Base-by-base conservation (phyloP, 2,329 filamentous ascomycete species). In the Phialemoniopsis sp. region DNA sequence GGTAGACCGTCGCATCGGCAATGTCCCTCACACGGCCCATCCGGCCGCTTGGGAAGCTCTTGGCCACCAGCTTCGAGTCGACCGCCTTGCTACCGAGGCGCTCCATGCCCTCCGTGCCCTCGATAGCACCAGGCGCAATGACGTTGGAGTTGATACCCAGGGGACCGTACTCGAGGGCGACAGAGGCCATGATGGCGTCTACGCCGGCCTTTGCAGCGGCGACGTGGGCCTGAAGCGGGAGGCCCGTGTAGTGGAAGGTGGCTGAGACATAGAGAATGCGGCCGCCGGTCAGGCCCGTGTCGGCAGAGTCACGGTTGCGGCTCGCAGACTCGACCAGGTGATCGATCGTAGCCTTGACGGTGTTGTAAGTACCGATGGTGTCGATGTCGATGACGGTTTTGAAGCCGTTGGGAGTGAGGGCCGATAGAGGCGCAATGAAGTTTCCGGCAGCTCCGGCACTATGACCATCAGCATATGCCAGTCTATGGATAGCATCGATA, bases 341-440 rank as follows among this genome's bases (percentile, higher is more conserved):
- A 0, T 89, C 88, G 28, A 96, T 68, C 1, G 89, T 93, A 4
- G 91, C 89, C 67, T 97, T 97, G 56, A 95, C 74, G 3, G 89
- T 95, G 68, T 97, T 95, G 68, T 87, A 98, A 13, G 87, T 94
- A 26, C 93, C 93, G 29, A 97, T 64, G 3, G 95, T 85, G 59
- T 97, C 93, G 55, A 98, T 98, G 45, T 97, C 93, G 54, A 97
- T 91, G 48, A 98, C 93, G 0, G 87, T 75, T 63, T 90, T 94
- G 80, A 98, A 95, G 4, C 88, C 93, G 58, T 97, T 97, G 42
- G 86, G 67, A 31, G 81, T 89, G 36, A 97, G 77, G 46, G 84
- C 84, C 31, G 84, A 77, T 44, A 97, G 84, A 5, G 91, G 86
- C 1, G 89, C 85, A 16, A 98, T 74, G 63, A 97, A 98, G 64